phyloP scores from a whole-genome alignment of 1,284 basidiomycete species.

The Kalmanozyma brasiliensis region DNA sequence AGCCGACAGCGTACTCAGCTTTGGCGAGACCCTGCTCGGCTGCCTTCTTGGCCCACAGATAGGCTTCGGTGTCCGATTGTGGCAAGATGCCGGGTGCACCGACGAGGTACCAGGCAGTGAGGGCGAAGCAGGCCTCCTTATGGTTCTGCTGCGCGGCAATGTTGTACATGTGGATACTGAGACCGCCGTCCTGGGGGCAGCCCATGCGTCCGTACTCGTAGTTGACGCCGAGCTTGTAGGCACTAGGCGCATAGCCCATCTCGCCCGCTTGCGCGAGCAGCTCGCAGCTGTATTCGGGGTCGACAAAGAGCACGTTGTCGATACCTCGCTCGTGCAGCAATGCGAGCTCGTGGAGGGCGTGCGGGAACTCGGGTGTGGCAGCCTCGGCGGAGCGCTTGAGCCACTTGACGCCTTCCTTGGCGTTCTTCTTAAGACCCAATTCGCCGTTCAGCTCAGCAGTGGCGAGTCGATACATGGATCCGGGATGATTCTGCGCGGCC shows the following conservation, averaged over 20 bases:
- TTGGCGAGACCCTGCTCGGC: conserved; percentile 67
- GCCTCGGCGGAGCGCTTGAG: conserved; percentile 91
- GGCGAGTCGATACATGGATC: conserved; percentile 94
- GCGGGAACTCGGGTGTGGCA: conserved; percentile 85
- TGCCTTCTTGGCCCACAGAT: conserved; percentile 70
- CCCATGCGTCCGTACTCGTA: conserved; percentile 99
- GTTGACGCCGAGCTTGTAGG: conserved; percentile 95
- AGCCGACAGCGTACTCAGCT: conserved; percentile 86
- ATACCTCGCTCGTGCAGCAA: conserved; percentile 93
- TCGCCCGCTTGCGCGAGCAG: conserved; percentile 93
- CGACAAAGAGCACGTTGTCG: conserved; percentile 95
- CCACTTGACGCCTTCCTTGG: conserved; percentile 98
- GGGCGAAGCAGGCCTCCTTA: conserved; percentile 94
- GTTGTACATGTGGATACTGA: conserved; percentile 95
- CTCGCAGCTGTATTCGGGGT: conserved; percentile 93
- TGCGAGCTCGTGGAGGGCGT: conserved; percentile 94
- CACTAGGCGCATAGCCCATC: conserved; percentile 93
- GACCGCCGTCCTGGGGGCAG: conserved; percentile 94
- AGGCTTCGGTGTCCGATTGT: conserved; percentile 97
- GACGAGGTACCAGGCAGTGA: conserved; percentile 99
- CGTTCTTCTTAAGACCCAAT: conserved; percentile 83
- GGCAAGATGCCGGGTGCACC: conserved; percentile 96
- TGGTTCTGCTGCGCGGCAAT: conserved; percentile 88
- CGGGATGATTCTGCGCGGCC: conserved; percentile 87
- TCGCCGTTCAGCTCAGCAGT: conserved; percentile 97